Evolutionary conservation across 441 rosid species (phyloP).

Genomic region (Melastoma candidum): DNA sequence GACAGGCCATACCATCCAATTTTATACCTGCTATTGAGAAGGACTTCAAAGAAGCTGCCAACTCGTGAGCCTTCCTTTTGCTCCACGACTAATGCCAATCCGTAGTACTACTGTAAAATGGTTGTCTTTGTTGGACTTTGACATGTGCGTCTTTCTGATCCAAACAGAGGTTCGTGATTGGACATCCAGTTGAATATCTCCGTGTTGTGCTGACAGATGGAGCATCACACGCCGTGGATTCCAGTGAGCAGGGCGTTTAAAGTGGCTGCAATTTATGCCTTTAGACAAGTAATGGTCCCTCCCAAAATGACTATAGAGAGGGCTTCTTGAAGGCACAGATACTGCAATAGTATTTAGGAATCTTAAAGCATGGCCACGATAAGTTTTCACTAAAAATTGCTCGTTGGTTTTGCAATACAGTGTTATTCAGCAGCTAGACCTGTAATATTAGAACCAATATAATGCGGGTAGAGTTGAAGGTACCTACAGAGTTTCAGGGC

Average conservation of each 20-base stretch:
- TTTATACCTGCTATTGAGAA: constrained; percentile 95
- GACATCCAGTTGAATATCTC: constrained; percentile 40
- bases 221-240: constrained; percentile 91
- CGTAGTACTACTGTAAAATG: background rate
- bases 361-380: too few species aligned
- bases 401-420: constrained; percentile 17
- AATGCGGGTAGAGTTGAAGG: constrained; percentile 90
- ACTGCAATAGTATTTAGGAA: background rate
- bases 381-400: background rate
- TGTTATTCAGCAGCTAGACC: constrained; percentile 32
- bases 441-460: constrained; percentile 68
- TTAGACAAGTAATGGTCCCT: constrained; percentile 14
- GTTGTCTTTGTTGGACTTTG: too few species aligned
- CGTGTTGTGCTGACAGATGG: constrained; percentile 73
- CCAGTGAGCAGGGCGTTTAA: constrained; percentile 96
- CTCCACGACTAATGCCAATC: background rate
- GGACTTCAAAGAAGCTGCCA: constrained; percentile 97
- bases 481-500: constrained; percentile 95
- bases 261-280: constrained; percentile 91
- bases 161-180: constrained; percentile 82
- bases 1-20: constrained; percentile 91
- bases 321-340: constrained; percentile 36
- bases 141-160: constrained; percentile 1
- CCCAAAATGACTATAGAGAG: too few species aligned
- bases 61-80: constrained; percentile 43